A percentile compares a stretch with the other conserved stretches of the same genome.
Evolutionary conservation across 345 rosid species (phyloP).

Genomic region (Eucalyptus microcorys): DNA sequence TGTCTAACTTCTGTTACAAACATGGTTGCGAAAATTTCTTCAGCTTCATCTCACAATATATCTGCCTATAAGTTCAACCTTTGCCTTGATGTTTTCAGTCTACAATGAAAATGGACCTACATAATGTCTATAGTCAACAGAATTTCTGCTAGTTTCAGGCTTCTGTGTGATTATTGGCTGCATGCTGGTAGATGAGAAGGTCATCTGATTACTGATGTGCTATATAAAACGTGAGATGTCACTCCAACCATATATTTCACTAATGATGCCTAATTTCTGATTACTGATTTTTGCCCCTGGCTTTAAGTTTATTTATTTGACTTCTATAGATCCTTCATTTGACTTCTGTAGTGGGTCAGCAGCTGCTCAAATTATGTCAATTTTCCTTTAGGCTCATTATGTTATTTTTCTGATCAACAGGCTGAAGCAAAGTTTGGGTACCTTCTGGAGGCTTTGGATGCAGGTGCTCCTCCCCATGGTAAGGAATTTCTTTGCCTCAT

Average conservation of each 20-base stretch:
- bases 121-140: background rate
- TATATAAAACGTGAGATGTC: background rate
- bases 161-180: background rate
- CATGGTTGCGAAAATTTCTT: background rate
- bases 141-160: background rate
- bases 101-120: background rate
- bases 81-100: background rate
- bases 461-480: constrained; percentile 99
- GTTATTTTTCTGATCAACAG: constrained; percentile 1
- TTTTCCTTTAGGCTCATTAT: background rate
- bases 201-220: background rate
- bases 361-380: background rate
- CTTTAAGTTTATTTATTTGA: background rate
- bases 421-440: constrained; percentile 95
- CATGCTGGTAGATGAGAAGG: background rate
- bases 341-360: background rate
- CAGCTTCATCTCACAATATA: background rate
- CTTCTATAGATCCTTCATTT: background rate
- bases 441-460: constrained; percentile 92
- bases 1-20: background rate
- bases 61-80: background rate
- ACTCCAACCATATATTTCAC: background rate
- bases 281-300: background rate
- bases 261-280: background rate
- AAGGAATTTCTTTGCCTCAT: background rate